Evolutionary conservation across 345 rosid species (phyloP).

Genomic region (Brassica juncea): DNA sequence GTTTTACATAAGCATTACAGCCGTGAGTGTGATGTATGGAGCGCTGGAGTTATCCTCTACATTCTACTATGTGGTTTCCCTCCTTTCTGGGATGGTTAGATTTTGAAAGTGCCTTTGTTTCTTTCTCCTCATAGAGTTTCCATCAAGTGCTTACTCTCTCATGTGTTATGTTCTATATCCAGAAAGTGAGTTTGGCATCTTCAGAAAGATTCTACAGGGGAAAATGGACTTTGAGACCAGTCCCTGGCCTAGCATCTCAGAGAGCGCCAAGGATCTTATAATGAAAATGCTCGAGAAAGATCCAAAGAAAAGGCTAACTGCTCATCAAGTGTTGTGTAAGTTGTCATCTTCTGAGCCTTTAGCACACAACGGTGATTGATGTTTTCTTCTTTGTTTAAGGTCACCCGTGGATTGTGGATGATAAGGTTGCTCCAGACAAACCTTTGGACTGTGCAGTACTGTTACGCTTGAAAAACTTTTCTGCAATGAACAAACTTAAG

Average conservation of each 20-base stretch:
- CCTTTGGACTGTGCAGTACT: slow-evolving; percentile 80
- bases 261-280: slow-evolving; percentile 75
- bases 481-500: slow-evolving; percentile 85
- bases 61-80: slow-evolving; percentile 75
- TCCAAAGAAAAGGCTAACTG: slow-evolving; percentile 65
- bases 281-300: slow-evolving; percentile 65
- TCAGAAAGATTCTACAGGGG: slow-evolving; percentile 67
- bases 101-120: neutral
- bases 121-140: neutral
- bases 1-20: slow-evolving; percentile 71
- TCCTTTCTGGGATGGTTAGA: slow-evolving; percentile 79
- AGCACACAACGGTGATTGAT: neutral
- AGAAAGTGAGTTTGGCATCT: slow-evolving; percentile 80
- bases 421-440: slow-evolving; percentile 74
- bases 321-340: slow-evolving; percentile 81
- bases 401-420: slow-evolving; percentile 84
- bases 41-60: slow-evolving; percentile 78
- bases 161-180: slow-evolving; percentile 24
- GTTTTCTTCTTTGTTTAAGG: slow-evolving; percentile 44
- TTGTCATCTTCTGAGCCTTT: slow-evolving; percentile 2
- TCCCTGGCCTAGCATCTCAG: slow-evolving; percentile 83
- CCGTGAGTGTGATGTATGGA: slow-evolving; percentile 76
- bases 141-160: slow-evolving; percentile 4
- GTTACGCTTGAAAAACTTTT: slow-evolving; percentile 69
- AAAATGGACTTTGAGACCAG: slow-evolving; percentile 60